Evolutionary conservation across 768 basidiomycete genomes (phyloP).

Genomic region (Panaeolus cyanescens): DNA sequence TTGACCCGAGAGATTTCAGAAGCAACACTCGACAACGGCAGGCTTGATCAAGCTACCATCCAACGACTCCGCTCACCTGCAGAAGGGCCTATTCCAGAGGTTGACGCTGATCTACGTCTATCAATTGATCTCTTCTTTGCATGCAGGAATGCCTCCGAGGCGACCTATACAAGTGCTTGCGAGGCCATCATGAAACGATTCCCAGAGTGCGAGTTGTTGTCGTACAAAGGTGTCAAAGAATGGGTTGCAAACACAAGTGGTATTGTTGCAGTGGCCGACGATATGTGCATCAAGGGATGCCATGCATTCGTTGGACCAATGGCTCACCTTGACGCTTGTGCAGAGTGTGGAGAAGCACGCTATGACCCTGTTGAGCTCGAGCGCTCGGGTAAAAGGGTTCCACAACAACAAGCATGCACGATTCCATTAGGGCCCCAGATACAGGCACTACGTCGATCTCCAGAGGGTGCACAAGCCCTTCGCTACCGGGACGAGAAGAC

Average conservation of each 20-base stretch:
- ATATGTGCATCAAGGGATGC: slow-evolving; percentile 48
- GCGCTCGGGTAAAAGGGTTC: slow-evolving; percentile 17
- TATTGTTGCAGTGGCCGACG: slow-evolving; percentile 28
- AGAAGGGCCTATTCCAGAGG: neutral
- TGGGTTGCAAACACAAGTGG: slow-evolving; percentile 31
- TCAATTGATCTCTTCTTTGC: slow-evolving; percentile 34
- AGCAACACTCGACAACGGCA: slow-evolving; percentile 27
- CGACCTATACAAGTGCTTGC: slow-evolving; percentile 26
- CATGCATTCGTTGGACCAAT: slow-evolving; percentile 41
- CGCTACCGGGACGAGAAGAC: slow-evolving; percentile 24
- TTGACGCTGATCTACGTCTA: slow-evolving; percentile 26
- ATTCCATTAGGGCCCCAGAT: slow-evolving; percentile 45
- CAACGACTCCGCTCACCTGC: slow-evolving; percentile 24
- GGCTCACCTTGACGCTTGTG: slow-evolving; percentile 27
- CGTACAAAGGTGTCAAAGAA: slow-evolving; percentile 29
- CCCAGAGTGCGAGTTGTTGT: slow-evolving; percentile 28
- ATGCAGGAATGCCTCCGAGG: slow-evolving; percentile 27
- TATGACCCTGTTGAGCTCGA: neutral
- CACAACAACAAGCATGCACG: slow-evolving; percentile 33
- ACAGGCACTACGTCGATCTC: slow-evolving; percentile 33
- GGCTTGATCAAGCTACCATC: slow-evolving; percentile 19
- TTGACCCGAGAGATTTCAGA: slow-evolving; percentile 20
- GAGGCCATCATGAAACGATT: slow-evolving; percentile 21
- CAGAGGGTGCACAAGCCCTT: slow-evolving; percentile 14
- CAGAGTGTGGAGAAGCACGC: slow-evolving; percentile 27